These are phyloP conservation scores for Aspergillus viridinutans DNA, from an alignment of 2,329 filamentous ascomycete genomes.

Conservation along the genomic window DNA sequence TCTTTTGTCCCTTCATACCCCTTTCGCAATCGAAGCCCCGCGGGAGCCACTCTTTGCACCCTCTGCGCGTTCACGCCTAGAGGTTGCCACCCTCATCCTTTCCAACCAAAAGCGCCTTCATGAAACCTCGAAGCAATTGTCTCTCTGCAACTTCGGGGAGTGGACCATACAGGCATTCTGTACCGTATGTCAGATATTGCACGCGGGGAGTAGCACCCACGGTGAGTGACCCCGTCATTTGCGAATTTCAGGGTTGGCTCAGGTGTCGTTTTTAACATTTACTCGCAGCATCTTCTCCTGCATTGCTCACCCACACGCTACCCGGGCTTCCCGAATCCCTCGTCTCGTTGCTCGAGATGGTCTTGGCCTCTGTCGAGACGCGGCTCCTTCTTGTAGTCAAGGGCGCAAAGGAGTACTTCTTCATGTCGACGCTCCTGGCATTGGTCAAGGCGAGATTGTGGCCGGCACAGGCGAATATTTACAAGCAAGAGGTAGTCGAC, in stretches of 20 bases:
- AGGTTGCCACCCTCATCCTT: slow-evolving; percentile 35
- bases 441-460: slow-evolving; percentile 33
- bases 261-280: neutral
- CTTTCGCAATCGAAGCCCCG: slow-evolving; percentile 34
- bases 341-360: slow-evolving; percentile 29
- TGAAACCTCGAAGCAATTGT: slow-evolving; percentile 29
- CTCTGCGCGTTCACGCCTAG: slow-evolving; percentile 33
- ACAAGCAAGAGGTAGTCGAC: slow-evolving; percentile 35
- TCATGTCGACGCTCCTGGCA: slow-evolving; percentile 34
- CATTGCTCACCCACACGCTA: slow-evolving; percentile 22
- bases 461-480: slow-evolving; percentile 28
- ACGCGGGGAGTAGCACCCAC: slow-evolving; percentile 19
- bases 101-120: slow-evolving; percentile 33
- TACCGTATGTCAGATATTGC: slow-evolving; percentile 36
- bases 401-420: slow-evolving; percentile 39
- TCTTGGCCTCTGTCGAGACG: slow-evolving; percentile 27
- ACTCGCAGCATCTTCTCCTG: slow-evolving; percentile 6
- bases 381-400: slow-evolving; percentile 31
- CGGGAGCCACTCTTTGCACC: slow-evolving; percentile 31
- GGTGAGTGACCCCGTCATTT: slow-evolving; percentile 14
- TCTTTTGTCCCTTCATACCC: slow-evolving; percentile 37
- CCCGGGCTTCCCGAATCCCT: slow-evolving; percentile 32
- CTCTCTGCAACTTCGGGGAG: slow-evolving; percentile 33
- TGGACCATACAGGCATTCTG: slow-evolving; percentile 36
- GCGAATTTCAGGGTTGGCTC: neutral